These are phyloP conservation scores for Coffea canephora DNA, from an alignment of 257 asterid genomes.

Conservation along the genomic window DNA sequence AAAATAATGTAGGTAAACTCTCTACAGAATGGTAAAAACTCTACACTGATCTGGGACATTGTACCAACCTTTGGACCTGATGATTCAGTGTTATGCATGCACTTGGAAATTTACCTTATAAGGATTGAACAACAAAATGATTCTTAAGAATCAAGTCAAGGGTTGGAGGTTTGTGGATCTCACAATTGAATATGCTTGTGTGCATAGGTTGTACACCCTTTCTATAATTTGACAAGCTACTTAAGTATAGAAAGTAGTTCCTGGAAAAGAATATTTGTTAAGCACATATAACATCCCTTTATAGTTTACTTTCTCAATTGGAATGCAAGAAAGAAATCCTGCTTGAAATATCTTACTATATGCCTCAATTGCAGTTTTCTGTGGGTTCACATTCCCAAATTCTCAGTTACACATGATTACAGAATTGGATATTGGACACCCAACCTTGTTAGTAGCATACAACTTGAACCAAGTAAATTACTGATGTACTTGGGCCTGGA, in stretches of 20 bases:
- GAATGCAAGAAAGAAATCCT: background rate
- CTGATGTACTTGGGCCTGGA: background rate
- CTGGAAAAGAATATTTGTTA: background rate
- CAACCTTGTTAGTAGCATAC: background rate
- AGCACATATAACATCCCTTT: background rate
- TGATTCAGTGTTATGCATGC: background rate
- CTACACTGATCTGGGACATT: background rate
- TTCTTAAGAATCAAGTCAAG: background rate
- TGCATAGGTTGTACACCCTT: background rate
- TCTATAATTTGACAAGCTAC: background rate
- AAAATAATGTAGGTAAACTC: background rate
- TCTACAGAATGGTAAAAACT: background rate
- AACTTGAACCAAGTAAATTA: background rate
- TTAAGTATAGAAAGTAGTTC: background rate
- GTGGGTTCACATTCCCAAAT: background rate
- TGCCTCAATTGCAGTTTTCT: background rate
- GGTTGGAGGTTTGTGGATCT: background rate
- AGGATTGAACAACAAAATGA: background rate
- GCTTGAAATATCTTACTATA: background rate
- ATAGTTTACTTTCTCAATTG: background rate
- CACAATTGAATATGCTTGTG: background rate
- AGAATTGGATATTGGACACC: background rate
- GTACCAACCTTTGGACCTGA: conserved; percentile 2
- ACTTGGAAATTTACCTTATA: background rate
- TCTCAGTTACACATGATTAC: background rate